Conservation (phyloP, 768 basidiomycete species). For the Daedaleopsis nitida region DNA sequence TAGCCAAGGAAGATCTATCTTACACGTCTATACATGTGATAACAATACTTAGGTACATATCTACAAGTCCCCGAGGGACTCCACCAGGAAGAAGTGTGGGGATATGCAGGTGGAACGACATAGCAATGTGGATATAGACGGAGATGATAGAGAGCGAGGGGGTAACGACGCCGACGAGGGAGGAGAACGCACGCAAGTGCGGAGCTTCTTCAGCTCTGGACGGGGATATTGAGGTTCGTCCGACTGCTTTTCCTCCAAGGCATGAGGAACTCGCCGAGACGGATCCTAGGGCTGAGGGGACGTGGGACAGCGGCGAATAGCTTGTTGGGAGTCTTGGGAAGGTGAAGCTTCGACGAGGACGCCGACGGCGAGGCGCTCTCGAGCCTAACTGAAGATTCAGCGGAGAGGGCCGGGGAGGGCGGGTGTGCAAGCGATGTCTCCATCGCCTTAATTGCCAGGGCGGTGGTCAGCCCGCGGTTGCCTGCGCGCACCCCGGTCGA, state of each 20-base stretch:
- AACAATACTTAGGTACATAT: slow-evolving; percentile 7
- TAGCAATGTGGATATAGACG: background rate
- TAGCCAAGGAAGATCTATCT: background rate
- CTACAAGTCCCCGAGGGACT: slow-evolving; percentile 4
- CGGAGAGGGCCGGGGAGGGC: slow-evolving; percentile 9
- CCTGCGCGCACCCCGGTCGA: slow-evolving; percentile 49
- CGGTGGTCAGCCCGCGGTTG: slow-evolving; percentile 57
- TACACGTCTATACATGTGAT: background rate
- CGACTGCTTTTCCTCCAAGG: slow-evolving; percentile 3
- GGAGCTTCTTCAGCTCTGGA: background rate
- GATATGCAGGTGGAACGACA: background rate
- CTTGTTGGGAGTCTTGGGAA: background rate
- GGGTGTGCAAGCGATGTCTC: slow-evolving; percentile 17
- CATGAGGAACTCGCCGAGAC: slow-evolving; percentile 8
- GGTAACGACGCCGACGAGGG: background rate
- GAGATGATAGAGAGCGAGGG: too few relatives aligned
- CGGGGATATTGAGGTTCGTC: background rate
- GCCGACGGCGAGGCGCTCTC: background rate
- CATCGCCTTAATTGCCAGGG: slow-evolving; percentile 54
- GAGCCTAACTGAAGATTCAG: too few relatives aligned
- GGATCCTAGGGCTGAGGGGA: slow-evolving; percentile 7
- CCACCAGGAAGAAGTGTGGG: background rate
- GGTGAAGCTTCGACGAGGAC: slow-evolving; percentile 7
- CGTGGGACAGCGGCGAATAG: background rate
- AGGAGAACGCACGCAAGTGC: too few relatives aligned